Percentiles rank a stretch among this genome's conserved stretches.
These are phyloP conservation scores for Penicillium angulare DNA, from an alignment of 495 filamentous ascomycete genomes.

Conservation along the genomic window DNA sequence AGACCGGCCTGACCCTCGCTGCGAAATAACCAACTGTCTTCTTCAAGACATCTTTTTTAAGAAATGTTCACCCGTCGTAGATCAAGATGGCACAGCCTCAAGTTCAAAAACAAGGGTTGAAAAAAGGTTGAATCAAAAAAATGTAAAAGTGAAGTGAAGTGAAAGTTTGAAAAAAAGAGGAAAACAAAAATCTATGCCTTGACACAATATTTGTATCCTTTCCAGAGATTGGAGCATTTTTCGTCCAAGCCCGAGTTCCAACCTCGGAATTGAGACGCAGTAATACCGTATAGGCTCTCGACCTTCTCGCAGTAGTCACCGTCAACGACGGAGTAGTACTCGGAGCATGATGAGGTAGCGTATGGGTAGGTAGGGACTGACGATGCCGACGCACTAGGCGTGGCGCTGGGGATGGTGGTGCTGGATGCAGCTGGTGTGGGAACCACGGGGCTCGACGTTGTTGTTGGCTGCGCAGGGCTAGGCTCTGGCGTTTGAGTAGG, in stretches of 20 bases:
- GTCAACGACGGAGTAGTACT: slow-evolving; percentile 35
- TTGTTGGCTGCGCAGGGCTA: background rate
- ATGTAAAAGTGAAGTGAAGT: background rate
- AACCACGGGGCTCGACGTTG: slow-evolving; percentile 12
- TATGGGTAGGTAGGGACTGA: slow-evolving; percentile 22
- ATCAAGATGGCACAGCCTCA: background rate
- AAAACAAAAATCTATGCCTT: slow-evolving; percentile 13
- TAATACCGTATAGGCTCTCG: slow-evolving; percentile 24
- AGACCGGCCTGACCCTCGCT: slow-evolving; percentile 2
- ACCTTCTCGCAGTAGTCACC: slow-evolving; percentile 46
- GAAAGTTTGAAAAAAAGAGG: background rate
- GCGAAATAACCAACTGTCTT: slow-evolving; percentile 4
- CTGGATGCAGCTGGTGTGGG: slow-evolving; percentile 5
- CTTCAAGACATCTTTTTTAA: slow-evolving; percentile 1
- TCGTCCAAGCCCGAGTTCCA: slow-evolving; percentile 42
- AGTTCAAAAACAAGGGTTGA: background rate
- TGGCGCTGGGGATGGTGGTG: background rate
- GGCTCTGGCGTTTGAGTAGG: background rate
- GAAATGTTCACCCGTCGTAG: slow-evolving; percentile 2
- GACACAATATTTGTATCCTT: slow-evolving; percentile 42
- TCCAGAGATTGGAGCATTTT: slow-evolving; percentile 38
- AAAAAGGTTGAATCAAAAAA: background rate
- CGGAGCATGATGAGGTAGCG: slow-evolving; percentile 40
- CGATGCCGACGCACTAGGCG: background rate
- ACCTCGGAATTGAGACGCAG: slow-evolving; percentile 24